Base-by-base conservation (phyloP, 306 rosid genomes). In the Casuarina cunninghamiana region DNA sequence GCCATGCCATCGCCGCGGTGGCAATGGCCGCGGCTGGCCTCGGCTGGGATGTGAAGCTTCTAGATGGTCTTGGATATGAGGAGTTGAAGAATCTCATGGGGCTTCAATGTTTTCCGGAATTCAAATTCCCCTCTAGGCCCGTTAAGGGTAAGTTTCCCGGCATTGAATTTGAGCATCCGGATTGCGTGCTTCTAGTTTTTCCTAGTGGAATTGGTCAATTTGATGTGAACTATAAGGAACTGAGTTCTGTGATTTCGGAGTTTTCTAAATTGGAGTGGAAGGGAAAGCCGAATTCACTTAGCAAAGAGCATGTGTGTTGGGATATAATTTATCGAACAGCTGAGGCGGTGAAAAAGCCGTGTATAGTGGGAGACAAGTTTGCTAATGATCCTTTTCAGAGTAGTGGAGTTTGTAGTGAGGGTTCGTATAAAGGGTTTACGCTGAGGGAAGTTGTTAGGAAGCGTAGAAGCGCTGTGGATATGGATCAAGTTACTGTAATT, bases 271-370 rank as follows among this genome's bases (percentile, higher is more conserved):
- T 95, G 75, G 91, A 88, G 38, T 95, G 98, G 98, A 83, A 84
- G 78, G 97, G 98, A 67, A 84, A 86, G 77, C 90, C 89, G 1
- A 95, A 91, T 88, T 81, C 78, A 39, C 97, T 89, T 54, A 95
- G 98, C 39, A 89, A 92, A 79, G 97, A 95, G 83, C 98, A 95
- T 77, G 73, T 95, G 12, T 92, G 93, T 72, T 95, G 98, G 97
- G 98, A 95, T 77, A 71, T 89, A 60, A 92, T 95, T 44, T 91
- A 95, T 69, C 91, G 71, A 77, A 89, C 97, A 26, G 89, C 97
- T 13, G 91, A 91, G 85, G 83, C 80, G 26, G 96, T 85, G 73
- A 91, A 92, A 78, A 95, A 92, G 78, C 89, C 87, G 78, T 79
- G 79, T 58, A 83, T 79, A 37, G n/a, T 81, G 53, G 88, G 41